A percentile compares a stretch with the other conserved stretches of the same genome.
These are phyloP conservation scores for Zychaea mexicana DNA, from an alignment of 371 early-diverging fungal genomes.

Conservation along the genomic window DNA sequence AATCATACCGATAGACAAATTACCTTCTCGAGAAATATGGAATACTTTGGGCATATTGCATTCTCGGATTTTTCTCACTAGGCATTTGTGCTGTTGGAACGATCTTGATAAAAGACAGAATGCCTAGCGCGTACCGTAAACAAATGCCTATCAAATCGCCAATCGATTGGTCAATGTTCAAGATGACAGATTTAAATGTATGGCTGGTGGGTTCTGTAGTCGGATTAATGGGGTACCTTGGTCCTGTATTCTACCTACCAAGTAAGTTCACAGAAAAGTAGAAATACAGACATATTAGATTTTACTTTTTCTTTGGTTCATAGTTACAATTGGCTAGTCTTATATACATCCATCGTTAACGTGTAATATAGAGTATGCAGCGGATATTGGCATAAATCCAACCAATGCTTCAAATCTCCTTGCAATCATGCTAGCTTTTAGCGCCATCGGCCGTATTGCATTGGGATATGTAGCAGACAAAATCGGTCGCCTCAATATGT, in stretches of 20 bases:
- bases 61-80: constrained; percentile 38
- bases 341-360: too few species aligned
- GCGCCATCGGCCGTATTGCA: constrained; percentile 66
- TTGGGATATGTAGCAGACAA: constrained; percentile 63
- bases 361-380: constrained; percentile 29
- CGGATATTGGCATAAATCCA: constrained; percentile 22
- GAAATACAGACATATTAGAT: background rate
- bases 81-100: constrained; percentile 34
- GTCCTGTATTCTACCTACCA: constrained; percentile 37
- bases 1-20: background rate
- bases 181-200: constrained; percentile 26
- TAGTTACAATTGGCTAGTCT: too few species aligned
- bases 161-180: constrained; percentile 27
- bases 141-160: constrained; percentile 26
- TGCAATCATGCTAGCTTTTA: constrained; percentile 33
- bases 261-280: constrained; percentile 16
- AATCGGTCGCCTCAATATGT: constrained; percentile 60
- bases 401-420: constrained; percentile 29
- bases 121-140: constrained; percentile 19
- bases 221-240: constrained; percentile 34
- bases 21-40: background rate
- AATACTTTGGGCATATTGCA: constrained; percentile 27
- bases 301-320: too few species aligned
- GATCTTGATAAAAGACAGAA: constrained; percentile 32
- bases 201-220: constrained; percentile 37